These are phyloP conservation scores for Persicaria tinctoria DNA, from an alignment of 148 eudicot genomes.

Conservation along the genomic window DNA sequence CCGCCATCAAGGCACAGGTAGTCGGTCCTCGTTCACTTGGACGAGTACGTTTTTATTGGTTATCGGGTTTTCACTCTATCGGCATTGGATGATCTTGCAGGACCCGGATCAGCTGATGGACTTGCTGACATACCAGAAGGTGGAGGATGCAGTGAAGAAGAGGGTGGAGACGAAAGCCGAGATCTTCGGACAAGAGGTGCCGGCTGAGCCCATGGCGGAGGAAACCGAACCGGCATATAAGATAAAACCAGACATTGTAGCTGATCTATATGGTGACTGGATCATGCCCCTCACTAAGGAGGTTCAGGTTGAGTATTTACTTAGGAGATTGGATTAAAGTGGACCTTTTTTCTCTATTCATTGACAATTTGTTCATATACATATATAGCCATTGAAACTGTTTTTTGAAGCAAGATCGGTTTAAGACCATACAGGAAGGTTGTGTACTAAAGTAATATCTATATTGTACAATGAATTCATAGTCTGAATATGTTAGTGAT, in stretches of 20 bases:
- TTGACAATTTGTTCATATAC: neutral
- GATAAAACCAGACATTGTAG: conserved; percentile 73
- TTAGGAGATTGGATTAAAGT: conserved; percentile 77
- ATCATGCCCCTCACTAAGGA: conserved; percentile 94
- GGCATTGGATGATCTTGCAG: conserved; percentile 29
- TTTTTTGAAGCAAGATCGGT: too few species aligned
- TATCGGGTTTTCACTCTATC: neutral
- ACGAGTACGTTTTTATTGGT: neutral
- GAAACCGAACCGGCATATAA: conserved; percentile 50
- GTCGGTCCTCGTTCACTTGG: neutral
- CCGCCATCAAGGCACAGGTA: conserved; percentile 77
- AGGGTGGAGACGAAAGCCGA: conserved; percentile 78
- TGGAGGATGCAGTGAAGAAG: conserved; percentile 60
- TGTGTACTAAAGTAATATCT: too few species aligned
- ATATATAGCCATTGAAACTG: too few species aligned
- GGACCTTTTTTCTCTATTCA: neutral
- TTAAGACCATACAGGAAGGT: too few species aligned
- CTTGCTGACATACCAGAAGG: conserved; percentile 62
- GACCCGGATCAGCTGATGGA: conserved; percentile 54
- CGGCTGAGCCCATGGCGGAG: conserved; percentile 23
- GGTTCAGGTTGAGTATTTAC: conserved; percentile 76
- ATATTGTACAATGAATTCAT: too few species aligned
- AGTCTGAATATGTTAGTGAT: too few species aligned
- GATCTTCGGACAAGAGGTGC: conserved; percentile 68
- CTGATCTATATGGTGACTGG: conserved; percentile 82